These are phyloP conservation scores for Chlorokybus atmophyticus DNA, from an alignment of 139 green algal genomes.

Conservation along the genomic window DNA sequence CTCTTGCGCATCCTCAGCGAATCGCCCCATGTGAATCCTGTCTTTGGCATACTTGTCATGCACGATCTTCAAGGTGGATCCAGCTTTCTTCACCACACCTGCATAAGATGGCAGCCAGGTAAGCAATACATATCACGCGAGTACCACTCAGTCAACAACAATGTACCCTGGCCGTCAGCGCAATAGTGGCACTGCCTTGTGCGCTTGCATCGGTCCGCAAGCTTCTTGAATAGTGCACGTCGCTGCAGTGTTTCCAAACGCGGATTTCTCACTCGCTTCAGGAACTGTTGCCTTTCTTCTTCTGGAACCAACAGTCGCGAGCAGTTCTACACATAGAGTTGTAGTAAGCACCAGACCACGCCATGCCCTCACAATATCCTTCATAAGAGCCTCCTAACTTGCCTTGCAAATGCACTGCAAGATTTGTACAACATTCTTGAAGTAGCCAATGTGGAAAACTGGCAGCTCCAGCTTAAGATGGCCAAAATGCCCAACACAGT, in stretches of 20 bases:
- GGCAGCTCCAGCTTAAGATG: slow-evolving; percentile 92
- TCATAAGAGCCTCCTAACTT: too few species aligned
- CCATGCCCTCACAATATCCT: too few species aligned
- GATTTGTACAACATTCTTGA: slow-evolving; percentile 58
- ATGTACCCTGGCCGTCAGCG: slow-evolving; percentile 32
- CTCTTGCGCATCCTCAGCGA: slow-evolving; percentile 39
- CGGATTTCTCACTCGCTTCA: slow-evolving; percentile 41
- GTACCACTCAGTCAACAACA: too few species aligned
- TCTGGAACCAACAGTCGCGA: slow-evolving; percentile 71
- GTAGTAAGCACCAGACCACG: too few species aligned
- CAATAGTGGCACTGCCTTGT: slow-evolving; percentile 51
- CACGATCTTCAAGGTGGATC: slow-evolving; percentile 46
- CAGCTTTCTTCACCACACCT: slow-evolving; percentile 29
- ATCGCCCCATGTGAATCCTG: slow-evolving; percentile 18
- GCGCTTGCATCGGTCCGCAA: slow-evolving; percentile 84
- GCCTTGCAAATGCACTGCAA: slow-evolving; percentile 97
- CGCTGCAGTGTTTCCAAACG: slow-evolving; percentile 59
- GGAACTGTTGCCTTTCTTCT: slow-evolving; percentile 39
- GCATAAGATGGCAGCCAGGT: too few species aligned
- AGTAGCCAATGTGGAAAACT: slow-evolving; percentile 98
- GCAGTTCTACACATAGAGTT: slow-evolving; percentile 44
- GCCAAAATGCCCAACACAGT: slow-evolving; percentile 91
- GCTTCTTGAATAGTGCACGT: slow-evolving; percentile 54
- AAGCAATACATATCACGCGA: too few species aligned
- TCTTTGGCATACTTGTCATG: slow-evolving; percentile 84